Conservation (phyloP, 139 green algal genomes). For the Coccomyxa sp. region DNA sequence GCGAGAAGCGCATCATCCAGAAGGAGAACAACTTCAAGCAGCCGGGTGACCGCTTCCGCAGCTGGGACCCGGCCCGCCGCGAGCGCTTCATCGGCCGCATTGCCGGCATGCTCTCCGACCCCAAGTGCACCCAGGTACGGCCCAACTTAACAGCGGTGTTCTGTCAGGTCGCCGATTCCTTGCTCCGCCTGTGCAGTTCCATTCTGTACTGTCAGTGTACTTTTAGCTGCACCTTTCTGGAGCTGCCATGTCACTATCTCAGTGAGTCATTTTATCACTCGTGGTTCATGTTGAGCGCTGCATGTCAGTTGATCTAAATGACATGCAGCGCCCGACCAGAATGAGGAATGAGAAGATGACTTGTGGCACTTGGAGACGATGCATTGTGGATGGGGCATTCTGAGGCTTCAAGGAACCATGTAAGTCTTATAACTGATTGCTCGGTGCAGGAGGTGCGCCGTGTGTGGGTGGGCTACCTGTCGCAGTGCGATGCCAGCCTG, state of each 20-base stretch:
- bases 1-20: conserved; percentile 58
- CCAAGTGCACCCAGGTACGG: conserved; percentile 42
- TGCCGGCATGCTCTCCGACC: conserved; percentile 60
- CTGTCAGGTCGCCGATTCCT: too few species aligned
- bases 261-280: not conserved
- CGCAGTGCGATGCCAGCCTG: conserved; percentile 73
- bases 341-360: not conserved
- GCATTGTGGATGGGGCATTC: too few species aligned
- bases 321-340: not conserved
- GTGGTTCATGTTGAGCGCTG: too few species aligned
- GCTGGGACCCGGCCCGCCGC: conserved; percentile 68
- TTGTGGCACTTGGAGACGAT: too few species aligned
- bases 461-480: conserved; percentile 93
- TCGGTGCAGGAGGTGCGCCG: conserved; percentile 57
- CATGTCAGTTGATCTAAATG: not conserved
- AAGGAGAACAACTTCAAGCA: conserved; percentile 38
- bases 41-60: conserved; percentile 68
- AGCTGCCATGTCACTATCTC: not conserved
- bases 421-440: not conserved
- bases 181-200: not conserved
- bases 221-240: not conserved
- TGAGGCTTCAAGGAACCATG: too few species aligned
- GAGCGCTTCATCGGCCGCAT: conserved; percentile 79
- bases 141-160: not conserved
- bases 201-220: not conserved